phyloP scores from a whole-genome alignment of 768 basidiomycete genomes.

The Macrolepiota albuminosa region DNA sequence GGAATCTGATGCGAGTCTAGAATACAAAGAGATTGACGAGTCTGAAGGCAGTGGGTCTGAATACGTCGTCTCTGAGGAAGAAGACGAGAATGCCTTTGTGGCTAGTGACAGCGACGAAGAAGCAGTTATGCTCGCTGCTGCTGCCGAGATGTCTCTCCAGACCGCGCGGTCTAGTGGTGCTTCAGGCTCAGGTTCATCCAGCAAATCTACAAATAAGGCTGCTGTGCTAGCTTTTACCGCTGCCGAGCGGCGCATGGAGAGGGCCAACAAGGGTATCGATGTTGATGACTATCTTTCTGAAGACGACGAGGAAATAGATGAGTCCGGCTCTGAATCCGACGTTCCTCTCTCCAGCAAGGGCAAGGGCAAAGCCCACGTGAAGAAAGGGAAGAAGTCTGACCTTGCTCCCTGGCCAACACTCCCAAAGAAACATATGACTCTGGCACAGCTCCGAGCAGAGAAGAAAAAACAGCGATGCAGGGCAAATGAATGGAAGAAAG shows the following conservation, averaged over 20 bases:
- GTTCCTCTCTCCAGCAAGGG: conserved; percentile 24
- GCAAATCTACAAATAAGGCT: conserved; percentile 31
- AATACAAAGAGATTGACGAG: conserved; percentile 40
- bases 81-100: conserved; percentile 29
- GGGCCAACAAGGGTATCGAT: conserved; percentile 23
- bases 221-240: conserved; percentile 46
- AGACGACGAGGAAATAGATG: conserved; percentile 17
- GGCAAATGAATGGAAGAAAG: conserved; percentile 20
- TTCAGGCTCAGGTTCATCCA: conserved; percentile 30
- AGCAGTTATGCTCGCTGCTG: conserved; percentile 51
- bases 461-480: conserved; percentile 22
- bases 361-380: conserved; percentile 30
- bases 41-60: conserved; percentile 60
- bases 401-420: conserved; percentile 5
- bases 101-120: conserved; percentile 34
- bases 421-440: conserved; percentile 27
- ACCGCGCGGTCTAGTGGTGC: conserved; percentile 24
- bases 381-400: conserved; percentile 19
- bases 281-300: conserved; percentile 26
- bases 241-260: conserved; percentile 47
- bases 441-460: conserved; percentile 25
- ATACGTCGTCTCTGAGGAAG: conserved; percentile 42
- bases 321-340: conserved; percentile 25
- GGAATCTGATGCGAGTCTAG: conserved; percentile 32
- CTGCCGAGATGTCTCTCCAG: conserved; percentile 50